phyloP scores from a whole-genome alignment of 768 basidiomycete genomes.

The Serendipita indica region DNA sequence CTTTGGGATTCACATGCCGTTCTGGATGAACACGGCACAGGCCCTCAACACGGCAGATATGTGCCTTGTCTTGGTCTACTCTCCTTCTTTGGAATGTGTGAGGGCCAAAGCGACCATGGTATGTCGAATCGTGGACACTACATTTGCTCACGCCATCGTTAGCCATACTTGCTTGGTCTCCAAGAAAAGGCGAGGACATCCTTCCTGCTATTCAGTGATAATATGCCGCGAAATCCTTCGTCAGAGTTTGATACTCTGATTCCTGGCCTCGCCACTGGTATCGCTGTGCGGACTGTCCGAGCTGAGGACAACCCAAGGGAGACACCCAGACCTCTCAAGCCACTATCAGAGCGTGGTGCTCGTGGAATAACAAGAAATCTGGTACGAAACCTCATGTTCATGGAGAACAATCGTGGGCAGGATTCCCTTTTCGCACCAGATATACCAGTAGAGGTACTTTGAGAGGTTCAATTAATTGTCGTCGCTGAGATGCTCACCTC shows the following conservation, averaged over 20 bases:
- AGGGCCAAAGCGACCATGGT: not conserved
- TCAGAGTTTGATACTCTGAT: not conserved
- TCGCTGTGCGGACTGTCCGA: not conserved
- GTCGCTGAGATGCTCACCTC: no score
- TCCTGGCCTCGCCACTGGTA: not conserved
- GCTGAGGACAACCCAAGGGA: no score
- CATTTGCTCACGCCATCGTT: not conserved
- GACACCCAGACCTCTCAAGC: no score
- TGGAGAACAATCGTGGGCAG: no score
- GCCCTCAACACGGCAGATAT: conserved; percentile 4
- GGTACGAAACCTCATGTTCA: no score
- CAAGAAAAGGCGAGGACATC: not conserved
- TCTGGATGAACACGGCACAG: not conserved
- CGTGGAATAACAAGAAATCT: no score
- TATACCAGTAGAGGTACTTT: no score
- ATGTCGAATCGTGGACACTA: not conserved
- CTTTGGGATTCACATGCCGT: conserved; percentile 7
- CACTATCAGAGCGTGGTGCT: no score
- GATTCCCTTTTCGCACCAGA: no score
- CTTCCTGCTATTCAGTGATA: not conserved
- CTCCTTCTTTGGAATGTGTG: not conserved
- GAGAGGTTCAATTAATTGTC: no score
- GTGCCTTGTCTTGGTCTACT: not conserved
- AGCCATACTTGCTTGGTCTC: not conserved
- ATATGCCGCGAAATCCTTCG: not conserved